phyloP scores from a whole-genome alignment of 352 stramenopile genomes.

The Thalassiosira sp. region DNA sequence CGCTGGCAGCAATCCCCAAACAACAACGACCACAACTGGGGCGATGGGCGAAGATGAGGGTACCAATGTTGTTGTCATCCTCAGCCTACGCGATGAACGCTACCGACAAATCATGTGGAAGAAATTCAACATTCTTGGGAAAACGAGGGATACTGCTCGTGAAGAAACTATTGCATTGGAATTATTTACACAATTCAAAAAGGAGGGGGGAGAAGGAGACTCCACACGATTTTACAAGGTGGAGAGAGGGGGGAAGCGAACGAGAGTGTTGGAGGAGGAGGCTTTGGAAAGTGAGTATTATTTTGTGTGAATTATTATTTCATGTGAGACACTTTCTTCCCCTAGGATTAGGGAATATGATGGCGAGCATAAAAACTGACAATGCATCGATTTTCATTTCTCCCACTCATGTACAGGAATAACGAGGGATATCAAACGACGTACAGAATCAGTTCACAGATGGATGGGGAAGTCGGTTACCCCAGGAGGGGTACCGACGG shows the following conservation, averaged over 20 bases:
- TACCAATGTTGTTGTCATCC: slow-evolving; percentile 10
- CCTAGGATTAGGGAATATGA: too few species aligned
- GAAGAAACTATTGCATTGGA: slow-evolving; percentile 24
- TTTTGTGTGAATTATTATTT: slow-evolving; percentile 6
- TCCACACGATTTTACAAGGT: slow-evolving; percentile 16
- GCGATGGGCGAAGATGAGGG: not conserved
- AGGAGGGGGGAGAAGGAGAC: not conserved
- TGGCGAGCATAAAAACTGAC: too few species aligned
- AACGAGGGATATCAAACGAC: slow-evolving; percentile 20
- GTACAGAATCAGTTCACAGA: slow-evolving; percentile 19
- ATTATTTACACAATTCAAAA: slow-evolving; percentile 11
- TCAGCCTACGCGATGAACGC: slow-evolving; percentile 21
- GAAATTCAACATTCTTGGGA: slow-evolving; percentile 32
- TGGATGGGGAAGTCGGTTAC: slow-evolving; percentile 16
- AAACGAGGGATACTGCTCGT: slow-evolving; percentile 7
- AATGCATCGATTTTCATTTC: too few species aligned
- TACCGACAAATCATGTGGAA: slow-evolving; percentile 35
- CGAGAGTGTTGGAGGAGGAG: slow-evolving; percentile 15
- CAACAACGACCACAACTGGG: not conserved
- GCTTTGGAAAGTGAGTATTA: slow-evolving; percentile 38
- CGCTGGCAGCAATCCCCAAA: not conserved
- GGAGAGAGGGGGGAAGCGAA: not conserved
- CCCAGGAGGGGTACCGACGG: not conserved
- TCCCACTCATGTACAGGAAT: too few species aligned
- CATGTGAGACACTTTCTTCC: too few species aligned